Percentiles rank a stretch among this genome's conserved stretches.
These are phyloP conservation scores for Neurospora terricola DNA, from an alignment of 495 filamentous ascomycete genomes.

Conservation along the genomic window DNA sequence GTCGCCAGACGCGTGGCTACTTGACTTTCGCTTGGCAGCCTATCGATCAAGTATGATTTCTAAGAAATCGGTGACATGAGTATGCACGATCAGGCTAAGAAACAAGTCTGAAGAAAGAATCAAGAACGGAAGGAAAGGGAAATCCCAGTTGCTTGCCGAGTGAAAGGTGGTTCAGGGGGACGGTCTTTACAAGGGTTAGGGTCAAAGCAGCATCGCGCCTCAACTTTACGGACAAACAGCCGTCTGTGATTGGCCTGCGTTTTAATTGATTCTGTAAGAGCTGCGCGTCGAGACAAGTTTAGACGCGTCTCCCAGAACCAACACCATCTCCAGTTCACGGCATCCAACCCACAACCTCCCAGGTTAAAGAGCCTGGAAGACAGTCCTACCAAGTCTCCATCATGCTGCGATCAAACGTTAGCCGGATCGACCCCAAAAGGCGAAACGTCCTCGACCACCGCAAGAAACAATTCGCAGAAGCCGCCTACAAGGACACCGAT, in stretches of 20 bases:
- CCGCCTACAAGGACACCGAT: slow-evolving; percentile 58
- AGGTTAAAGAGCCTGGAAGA: background rate
- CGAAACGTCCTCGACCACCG: slow-evolving; percentile 64
- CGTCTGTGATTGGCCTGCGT: background rate
- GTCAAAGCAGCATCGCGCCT: background rate
- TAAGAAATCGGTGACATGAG: no score
- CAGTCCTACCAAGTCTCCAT: slow-evolving; percentile 14
- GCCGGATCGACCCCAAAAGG: slow-evolving; percentile 73
- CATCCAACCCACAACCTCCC: background rate
- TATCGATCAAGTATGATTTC: no score
- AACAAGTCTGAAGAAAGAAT: no score
- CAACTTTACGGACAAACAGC: background rate
- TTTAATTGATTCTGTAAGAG: background rate
- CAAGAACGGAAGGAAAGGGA: background rate
- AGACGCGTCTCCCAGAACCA: background rate
- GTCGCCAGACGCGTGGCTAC: background rate
- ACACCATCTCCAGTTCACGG: background rate
- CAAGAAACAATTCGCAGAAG: slow-evolving; percentile 74
- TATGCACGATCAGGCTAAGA: no score
- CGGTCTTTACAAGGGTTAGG: background rate
- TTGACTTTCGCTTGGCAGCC: background rate
- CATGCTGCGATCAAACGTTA: slow-evolving; percentile 65
- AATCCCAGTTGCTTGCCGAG: background rate
- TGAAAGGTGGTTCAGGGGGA: background rate
- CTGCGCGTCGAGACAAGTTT: background rate